Evolutionary conservation across 331 rosid genomes (phyloP).

Genomic region (Phaseolus coccineus): DNA sequence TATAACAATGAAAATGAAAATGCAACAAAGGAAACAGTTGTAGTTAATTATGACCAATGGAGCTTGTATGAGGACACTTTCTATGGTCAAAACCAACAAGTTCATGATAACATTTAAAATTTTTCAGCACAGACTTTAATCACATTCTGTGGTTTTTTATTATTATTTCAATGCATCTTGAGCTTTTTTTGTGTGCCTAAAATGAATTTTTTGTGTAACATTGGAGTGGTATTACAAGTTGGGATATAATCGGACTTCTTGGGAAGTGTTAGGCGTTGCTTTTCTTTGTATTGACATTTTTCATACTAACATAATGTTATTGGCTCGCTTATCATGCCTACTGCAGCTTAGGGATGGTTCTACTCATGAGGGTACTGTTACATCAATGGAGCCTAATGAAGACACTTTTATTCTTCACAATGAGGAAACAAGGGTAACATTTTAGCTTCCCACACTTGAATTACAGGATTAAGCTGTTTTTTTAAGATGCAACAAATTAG

Average conservation of each 20-base stretch:
- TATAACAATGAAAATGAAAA: not conserved
- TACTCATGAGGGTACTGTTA: slow-evolving; percentile 89
- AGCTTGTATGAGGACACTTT: not conserved
- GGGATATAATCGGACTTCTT: slow-evolving; percentile 8
- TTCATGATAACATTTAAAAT: not conserved
- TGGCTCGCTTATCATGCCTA: slow-evolving; percentile 23
- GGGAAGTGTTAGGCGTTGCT: not conserved
- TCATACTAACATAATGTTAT: slow-evolving; percentile 18
- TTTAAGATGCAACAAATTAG: not conserved
- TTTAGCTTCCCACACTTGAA: slow-evolving; percentile 22
- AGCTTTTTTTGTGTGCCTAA: not conserved
- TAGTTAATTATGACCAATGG: slow-evolving; percentile 4
- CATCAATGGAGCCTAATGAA: slow-evolving; percentile 95
- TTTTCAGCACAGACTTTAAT: not conserved
- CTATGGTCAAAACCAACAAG: not conserved
- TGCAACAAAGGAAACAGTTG: not conserved
- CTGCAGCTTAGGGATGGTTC: slow-evolving; percentile 89
- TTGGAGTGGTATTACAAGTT: slow-evolving; percentile 12
- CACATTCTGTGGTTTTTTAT: not conserved
- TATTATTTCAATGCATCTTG: not conserved
- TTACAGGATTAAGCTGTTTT: not conserved
- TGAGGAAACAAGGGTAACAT: slow-evolving; percentile 71
- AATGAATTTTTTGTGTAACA: not conserved
- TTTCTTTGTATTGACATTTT: slow-evolving; percentile 24
- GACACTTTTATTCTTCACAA: slow-evolving; percentile 80